Percentiles rank a stretch among this genome's conserved stretches.
phyloP scores from a whole-genome alignment of 768 basidiomycete genomes.

The Xerocomellus amylosporus region DNA sequence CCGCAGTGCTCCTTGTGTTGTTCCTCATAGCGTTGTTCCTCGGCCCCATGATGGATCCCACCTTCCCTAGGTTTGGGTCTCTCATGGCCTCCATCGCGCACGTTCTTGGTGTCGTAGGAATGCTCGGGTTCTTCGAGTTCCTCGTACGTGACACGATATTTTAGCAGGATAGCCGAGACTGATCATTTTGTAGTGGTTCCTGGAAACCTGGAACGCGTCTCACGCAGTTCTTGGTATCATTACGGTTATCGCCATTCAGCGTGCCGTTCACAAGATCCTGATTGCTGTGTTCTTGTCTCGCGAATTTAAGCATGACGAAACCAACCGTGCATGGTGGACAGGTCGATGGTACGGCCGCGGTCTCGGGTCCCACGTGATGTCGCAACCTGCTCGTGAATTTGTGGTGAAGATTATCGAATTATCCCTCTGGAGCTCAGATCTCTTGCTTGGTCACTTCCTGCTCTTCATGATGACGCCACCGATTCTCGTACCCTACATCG shows the following conservation, averaged over 20 bases:
- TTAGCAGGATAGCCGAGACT: constrained; percentile 5
- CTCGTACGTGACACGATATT: constrained; percentile 52
- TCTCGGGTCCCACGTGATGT: constrained; percentile 86
- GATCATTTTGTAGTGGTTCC: constrained; percentile 71
- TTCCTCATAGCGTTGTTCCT: constrained; percentile 92
- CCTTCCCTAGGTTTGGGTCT: constrained; percentile 87
- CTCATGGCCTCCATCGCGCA: constrained; percentile 92
- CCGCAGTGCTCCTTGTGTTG: constrained; percentile 76
- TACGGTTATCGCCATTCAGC: constrained; percentile 86
- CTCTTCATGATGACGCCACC: constrained; percentile 90
- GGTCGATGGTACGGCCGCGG: constrained; percentile 96
- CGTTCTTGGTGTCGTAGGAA: constrained; percentile 73
- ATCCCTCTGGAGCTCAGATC: constrained; percentile 93
- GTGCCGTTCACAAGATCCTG: constrained; percentile 88
- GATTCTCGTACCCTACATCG: constrained; percentile 86
- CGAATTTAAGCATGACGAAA: constrained; percentile 99
- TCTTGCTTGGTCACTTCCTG: constrained; percentile 82
- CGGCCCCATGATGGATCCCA: constrained; percentile 83
- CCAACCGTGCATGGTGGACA: constrained; percentile 99
- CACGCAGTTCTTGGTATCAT: constrained; percentile 94
- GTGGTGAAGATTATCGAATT: constrained; percentile 97
- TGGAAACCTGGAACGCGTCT: constrained; percentile 87
- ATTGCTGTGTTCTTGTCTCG: constrained; percentile 93
- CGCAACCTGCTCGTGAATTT: constrained; percentile 97
- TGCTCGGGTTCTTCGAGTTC: constrained; percentile 95